Evolutionary conservation across 2,329 filamentous ascomycete species (phyloP).

Genomic region (Xylariaceae sp.): DNA sequence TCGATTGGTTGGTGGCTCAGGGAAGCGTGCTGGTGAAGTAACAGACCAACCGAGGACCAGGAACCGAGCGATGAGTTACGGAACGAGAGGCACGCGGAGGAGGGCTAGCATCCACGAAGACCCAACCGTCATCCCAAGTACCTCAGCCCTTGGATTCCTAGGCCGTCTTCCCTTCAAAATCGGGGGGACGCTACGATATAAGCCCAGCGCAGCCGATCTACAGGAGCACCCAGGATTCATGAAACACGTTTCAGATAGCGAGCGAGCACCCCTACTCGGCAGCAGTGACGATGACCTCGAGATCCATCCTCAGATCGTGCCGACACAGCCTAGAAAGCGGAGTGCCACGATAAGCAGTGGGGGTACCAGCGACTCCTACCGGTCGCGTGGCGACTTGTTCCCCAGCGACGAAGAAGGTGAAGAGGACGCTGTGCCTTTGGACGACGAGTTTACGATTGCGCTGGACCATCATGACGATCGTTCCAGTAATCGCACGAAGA

Average conservation of each 20-base stretch:
- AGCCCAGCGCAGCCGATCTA: slow-evolving; percentile 84
- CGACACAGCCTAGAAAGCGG: slow-evolving; percentile 52
- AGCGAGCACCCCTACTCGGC: slow-evolving; percentile 67
- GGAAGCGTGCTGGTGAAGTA: slow-evolving; percentile 30
- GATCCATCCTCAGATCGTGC: slow-evolving; percentile 17
- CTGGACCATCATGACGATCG: slow-evolving; percentile 74
- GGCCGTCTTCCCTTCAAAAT: slow-evolving; percentile 80
- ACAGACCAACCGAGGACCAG: slow-evolving; percentile 34
- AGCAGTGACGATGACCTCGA: slow-evolving; percentile 10
- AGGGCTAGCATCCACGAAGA: slow-evolving; percentile 58
- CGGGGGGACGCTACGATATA: slow-evolving; percentile 78
- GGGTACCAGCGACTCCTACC: slow-evolving; percentile 78
- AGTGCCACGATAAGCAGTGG: slow-evolving; percentile 78
- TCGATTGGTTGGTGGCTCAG: slow-evolving; percentile 69
- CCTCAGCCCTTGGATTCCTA: slow-evolving; percentile 79
- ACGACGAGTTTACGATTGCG: slow-evolving; percentile 86
- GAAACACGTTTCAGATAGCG: slow-evolving; percentile 41
- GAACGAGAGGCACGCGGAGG: slow-evolving; percentile 57
- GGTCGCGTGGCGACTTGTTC: slow-evolving; percentile 85
- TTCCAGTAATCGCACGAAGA: slow-evolving; percentile 61
- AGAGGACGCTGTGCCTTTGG: slow-evolving; percentile 87
- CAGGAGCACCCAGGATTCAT: slow-evolving; percentile 72
- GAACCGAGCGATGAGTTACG: slow-evolving; percentile 87
- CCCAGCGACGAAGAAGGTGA: slow-evolving; percentile 82
- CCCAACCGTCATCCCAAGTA: slow-evolving; percentile 85